Evolutionary conservation across 208 protist species (phyloP), one percentile per base, ranked within the genome.

Genomic region (Leishmania lainsoni): DNA sequence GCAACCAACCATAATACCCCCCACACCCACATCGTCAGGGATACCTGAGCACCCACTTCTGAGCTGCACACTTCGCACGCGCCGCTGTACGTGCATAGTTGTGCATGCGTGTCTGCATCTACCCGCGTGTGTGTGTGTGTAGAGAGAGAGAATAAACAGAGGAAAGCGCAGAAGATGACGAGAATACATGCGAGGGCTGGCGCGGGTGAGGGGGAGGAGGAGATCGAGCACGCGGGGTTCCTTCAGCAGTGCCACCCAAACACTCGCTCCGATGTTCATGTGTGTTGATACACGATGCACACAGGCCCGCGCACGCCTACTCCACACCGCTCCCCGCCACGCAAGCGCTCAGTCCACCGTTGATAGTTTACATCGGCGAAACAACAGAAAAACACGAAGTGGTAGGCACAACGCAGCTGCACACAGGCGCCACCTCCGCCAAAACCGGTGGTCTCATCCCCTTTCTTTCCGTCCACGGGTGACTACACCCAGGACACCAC

Each of bases 331-430:
- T 2, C 65, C 35, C 65, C n/a, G 5, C 65, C 35, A 35, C 65
- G 35, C 29, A 45, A 16, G 35, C 35, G 12, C 32, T 70, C 35
- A 26, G 16, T 5, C 12, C 16, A 48, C 65, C 5, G 29, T 14
- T 70, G 32, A 70, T 70, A 70, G 65, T 70, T 39, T 70, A 70
- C 65, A 70, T 70, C 16, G 12, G 45, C 65, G 61, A 70, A 66
- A 48, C 4, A 0, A 70, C 6, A 8, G 0, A 26, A 48, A 48
- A 70, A 45, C 16, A 12, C 35, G 35, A 26, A 14, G 35, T 4
- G 35, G 54, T 12, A 14, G 73, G 69, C 32, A 42, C 65, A 39
- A 35, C 59, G 32, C 59, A n/a, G 9, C 20, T 16, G 26, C 8
- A 59, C 22, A 9, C n/a, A 61, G 22, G 56, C 6, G 56, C 22